phyloP scores from a whole-genome alignment of 148 eudicot species.

The Beta vulgaris region DNA sequence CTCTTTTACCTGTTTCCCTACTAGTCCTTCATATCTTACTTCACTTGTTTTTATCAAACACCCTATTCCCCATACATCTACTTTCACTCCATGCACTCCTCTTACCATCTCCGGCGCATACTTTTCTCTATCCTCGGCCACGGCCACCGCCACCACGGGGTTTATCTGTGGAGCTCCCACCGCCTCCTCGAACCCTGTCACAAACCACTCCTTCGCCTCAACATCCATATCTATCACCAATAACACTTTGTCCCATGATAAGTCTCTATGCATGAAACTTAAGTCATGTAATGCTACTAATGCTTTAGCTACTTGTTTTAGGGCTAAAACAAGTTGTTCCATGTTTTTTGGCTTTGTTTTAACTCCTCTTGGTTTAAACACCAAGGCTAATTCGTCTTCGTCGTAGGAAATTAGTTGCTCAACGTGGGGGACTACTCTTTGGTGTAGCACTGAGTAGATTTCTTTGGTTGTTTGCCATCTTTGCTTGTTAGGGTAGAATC shows the following conservation, averaged over 20 bases:
- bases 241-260: slow-evolving; percentile 74
- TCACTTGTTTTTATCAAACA: slow-evolving; percentile 60
- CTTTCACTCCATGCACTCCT: slow-evolving; percentile 80
- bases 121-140: too few relatives aligned
- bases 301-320: slow-evolving; percentile 71
- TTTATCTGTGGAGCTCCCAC: slow-evolving; percentile 68
- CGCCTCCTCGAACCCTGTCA: slow-evolving; percentile 71
- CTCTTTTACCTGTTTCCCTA: slow-evolving; percentile 44
- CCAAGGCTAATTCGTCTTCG: slow-evolving; percentile 44
- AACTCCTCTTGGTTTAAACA: slow-evolving; percentile 66
- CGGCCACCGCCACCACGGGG: slow-evolving; percentile 29
- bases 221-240: slow-evolving; percentile 29
- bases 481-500: slow-evolving; percentile 44
- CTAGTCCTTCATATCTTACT: slow-evolving; percentile 19
- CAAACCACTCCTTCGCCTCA: slow-evolving; percentile 42
- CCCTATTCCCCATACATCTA: slow-evolving; percentile 84
- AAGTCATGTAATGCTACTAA: slow-evolving; percentile 77
- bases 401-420: slow-evolving; percentile 37
- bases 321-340: slow-evolving; percentile 58
- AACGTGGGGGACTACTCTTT: slow-evolving; percentile 48
- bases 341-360: slow-evolving; percentile 42
- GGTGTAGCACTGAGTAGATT: slow-evolving; percentile 58
- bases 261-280: slow-evolving; percentile 76
- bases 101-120: slow-evolving; percentile 77
- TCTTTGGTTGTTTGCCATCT: slow-evolving; percentile 61